phyloP scores from a whole-genome alignment of 495 filamentous ascomycete species.

The Lichina pygmaea region DNA sequence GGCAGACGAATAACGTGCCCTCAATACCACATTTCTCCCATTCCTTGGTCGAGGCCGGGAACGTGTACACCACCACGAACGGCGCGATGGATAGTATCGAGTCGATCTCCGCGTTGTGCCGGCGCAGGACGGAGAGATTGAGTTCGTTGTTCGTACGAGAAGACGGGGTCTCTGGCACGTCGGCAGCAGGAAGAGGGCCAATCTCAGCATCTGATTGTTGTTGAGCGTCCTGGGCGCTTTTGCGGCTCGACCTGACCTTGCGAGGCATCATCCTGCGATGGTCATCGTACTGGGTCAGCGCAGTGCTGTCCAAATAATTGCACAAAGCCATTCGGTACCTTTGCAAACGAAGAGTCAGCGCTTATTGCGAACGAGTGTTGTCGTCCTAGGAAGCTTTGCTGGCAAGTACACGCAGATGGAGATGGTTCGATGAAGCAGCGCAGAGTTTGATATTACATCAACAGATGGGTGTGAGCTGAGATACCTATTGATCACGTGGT shows the following conservation, averaged over 20 bases:
- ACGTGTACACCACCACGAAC: constrained; percentile 56
- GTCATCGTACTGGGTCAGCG: too few relatives aligned
- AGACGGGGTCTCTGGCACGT: constrained; percentile 19
- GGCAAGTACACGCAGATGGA: too few relatives aligned
- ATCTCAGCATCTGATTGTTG: constrained; percentile 39
- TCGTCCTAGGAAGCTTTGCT: too few relatives aligned
- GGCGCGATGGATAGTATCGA: constrained; percentile 48
- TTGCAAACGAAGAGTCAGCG: too few relatives aligned
- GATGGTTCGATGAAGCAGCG: too few relatives aligned
- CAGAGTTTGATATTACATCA: too few relatives aligned
- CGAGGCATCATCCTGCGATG: background rate
- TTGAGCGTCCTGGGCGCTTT: background rate
- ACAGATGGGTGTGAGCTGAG: too few relatives aligned
- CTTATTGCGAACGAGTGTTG: too few relatives aligned
- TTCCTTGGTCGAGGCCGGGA: constrained; percentile 24
- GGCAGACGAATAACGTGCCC: constrained; percentile 61
- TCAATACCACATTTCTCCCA: constrained; percentile 65
- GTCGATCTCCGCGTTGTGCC: constrained; percentile 40
- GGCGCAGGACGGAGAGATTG: constrained; percentile 52
- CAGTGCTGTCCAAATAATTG: too few relatives aligned
- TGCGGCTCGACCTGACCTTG: background rate
- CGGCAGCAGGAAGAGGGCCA: constrained; percentile 15
- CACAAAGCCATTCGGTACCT: too few relatives aligned
- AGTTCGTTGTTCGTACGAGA: constrained; percentile 48
- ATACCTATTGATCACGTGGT: too few relatives aligned